phyloP scores from a whole-genome alignment of 2,329 filamentous ascomycete genomes.

The Plenodomus biglobosus region DNA sequence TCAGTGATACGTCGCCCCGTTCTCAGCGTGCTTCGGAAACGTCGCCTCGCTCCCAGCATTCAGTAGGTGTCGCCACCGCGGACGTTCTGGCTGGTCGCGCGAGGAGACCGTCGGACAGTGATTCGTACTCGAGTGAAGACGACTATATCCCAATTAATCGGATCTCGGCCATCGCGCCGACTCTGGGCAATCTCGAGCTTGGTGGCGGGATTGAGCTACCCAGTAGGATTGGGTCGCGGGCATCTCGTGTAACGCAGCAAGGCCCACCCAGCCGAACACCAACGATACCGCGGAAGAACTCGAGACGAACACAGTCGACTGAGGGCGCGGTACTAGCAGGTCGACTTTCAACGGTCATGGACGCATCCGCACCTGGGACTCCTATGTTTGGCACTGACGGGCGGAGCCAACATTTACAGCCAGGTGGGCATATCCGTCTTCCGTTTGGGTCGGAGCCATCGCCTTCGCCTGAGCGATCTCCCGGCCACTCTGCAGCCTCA shows the following conservation, averaged over 20 bases:
- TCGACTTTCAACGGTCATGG: constrained; percentile 35
- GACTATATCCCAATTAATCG: constrained; percentile 46
- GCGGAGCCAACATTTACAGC: constrained; percentile 28
- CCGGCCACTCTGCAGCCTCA: constrained; percentile 39
- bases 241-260: constrained; percentile 44
- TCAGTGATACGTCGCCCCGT: neutral
- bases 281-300: constrained; percentile 70
- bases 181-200: constrained; percentile 62
- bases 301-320: constrained; percentile 47
- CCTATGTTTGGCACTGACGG: constrained; percentile 11
- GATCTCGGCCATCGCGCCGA: constrained; percentile 56
- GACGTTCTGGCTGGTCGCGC: constrained; percentile 24
- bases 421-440: constrained; percentile 34
- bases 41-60: neutral
- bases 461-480: constrained; percentile 40
- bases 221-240: constrained; percentile 63
- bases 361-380: constrained; percentile 17
- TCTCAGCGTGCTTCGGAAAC: neutral
- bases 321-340: constrained; percentile 29
- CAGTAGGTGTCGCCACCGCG: constrained; percentile 16
- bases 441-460: constrained; percentile 44
- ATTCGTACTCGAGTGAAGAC: constrained; percentile 45
- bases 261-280: constrained; percentile 37
- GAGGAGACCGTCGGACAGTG: constrained; percentile 50
- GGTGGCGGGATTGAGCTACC: constrained; percentile 64